phyloP scores from a whole-genome alignment of 179 eudicot genomes.

The Carnegiea gigantea region DNA sequence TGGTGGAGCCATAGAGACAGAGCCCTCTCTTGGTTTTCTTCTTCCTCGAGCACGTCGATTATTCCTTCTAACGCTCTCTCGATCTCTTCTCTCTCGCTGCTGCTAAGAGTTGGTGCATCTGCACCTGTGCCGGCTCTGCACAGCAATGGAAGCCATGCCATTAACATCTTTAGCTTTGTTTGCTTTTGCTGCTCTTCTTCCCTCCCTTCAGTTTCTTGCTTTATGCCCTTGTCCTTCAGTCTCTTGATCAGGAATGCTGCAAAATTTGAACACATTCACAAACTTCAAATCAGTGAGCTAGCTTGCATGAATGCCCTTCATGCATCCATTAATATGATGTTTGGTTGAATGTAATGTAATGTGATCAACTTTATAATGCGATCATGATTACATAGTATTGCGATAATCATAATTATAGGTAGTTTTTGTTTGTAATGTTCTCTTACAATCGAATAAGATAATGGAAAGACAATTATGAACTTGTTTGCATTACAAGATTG shows the following conservation, averaged over 20 bases:
- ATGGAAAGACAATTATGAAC: too few species aligned
- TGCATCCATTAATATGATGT: too few species aligned
- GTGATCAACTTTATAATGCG: too few species aligned
- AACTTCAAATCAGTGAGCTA: too few species aligned
- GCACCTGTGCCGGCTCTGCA: constrained; percentile 74
- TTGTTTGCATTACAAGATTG: too few species aligned
- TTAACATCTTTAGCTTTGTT: constrained; percentile 51
- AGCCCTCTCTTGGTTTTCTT: constrained; percentile 60
- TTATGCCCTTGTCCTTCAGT: constrained; percentile 40
- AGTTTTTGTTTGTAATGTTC: too few species aligned
- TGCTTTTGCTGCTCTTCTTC: constrained; percentile 24
- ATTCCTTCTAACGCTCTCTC: constrained; percentile 54
- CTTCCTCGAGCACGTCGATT: constrained; percentile 42
- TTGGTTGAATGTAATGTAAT: too few species aligned
- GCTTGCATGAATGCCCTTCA: too few species aligned
- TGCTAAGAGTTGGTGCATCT: constrained; percentile 62
- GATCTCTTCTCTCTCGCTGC: constrained; percentile 49
- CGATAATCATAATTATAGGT: too few species aligned
- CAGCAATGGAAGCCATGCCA: constrained; percentile 74
- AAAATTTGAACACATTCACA: neutral
- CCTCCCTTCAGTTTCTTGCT: constrained; percentile 18
- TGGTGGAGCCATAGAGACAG: constrained; percentile 82
- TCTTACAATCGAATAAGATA: too few species aligned
- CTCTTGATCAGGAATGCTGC: constrained; percentile 78
- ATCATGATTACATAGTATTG: too few species aligned